Evolutionary conservation across 257 asterid species (phyloP).

Genomic region (Solanum pennellii): DNA sequence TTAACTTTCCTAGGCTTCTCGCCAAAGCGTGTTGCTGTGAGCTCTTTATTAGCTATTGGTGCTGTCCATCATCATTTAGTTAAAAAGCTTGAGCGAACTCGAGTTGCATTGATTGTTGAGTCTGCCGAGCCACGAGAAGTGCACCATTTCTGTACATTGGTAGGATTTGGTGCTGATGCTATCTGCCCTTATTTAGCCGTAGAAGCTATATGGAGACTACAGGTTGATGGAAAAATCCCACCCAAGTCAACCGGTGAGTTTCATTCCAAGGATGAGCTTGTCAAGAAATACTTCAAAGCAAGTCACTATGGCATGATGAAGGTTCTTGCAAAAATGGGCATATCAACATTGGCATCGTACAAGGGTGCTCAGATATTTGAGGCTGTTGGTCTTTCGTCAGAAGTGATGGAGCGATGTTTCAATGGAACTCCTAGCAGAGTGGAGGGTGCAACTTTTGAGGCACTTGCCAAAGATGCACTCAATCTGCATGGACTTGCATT

Average conservation of each 20-base stretch:
- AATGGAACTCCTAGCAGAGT: slow-evolving; percentile 98
- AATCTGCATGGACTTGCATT: slow-evolving; percentile 86
- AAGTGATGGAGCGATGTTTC: slow-evolving; percentile 91
- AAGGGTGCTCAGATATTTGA: slow-evolving; percentile 99
- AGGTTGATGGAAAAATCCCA: slow-evolving; percentile 94
- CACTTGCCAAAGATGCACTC: slow-evolving; percentile 82
- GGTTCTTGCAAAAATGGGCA: slow-evolving; percentile 99
- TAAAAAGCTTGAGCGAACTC: slow-evolving; percentile 85
- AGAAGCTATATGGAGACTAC: slow-evolving; percentile 94
- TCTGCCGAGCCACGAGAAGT: slow-evolving; percentile 99
- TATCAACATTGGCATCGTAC: slow-evolving; percentile 96
- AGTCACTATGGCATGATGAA: slow-evolving; percentile 96
- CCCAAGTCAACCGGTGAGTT: slow-evolving; percentile 80
- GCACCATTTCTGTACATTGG: slow-evolving; percentile 95
- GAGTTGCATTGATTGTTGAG: slow-evolving; percentile 81
- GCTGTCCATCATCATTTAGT: slow-evolving; percentile 99
- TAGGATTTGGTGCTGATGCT: slow-evolving; percentile 98
- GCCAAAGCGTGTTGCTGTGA: slow-evolving; percentile 67
- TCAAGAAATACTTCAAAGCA: slow-evolving; percentile 69
- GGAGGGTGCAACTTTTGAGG: slow-evolving; percentile 97
- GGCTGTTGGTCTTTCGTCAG: slow-evolving; percentile 98
- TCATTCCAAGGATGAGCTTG: slow-evolving; percentile 79
- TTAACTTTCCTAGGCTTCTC: slow-evolving; percentile 59
- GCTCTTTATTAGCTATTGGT: slow-evolving; percentile 93
- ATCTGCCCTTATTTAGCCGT: slow-evolving; percentile 90